Base-by-base conservation (phyloP, 2,329 filamentous ascomycete species). In the Apiospora pterosperma region DNA sequence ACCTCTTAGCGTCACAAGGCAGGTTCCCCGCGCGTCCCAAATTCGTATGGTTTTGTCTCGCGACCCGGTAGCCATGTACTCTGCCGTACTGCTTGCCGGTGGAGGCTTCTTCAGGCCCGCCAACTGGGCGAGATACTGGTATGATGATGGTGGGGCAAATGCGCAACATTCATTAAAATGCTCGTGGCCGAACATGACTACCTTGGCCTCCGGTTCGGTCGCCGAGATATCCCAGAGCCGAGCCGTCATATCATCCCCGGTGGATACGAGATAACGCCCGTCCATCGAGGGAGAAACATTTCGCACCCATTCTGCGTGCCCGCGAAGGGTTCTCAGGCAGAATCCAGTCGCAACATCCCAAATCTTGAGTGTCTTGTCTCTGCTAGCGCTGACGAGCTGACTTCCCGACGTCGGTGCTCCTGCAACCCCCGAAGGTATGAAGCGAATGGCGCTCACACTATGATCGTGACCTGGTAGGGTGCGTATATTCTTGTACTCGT, bases 291-390 rank as follows among this genome's bases (percentile, higher is more conserved):
- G 92, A 21, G 85, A 87, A 10, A 97, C 91, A 69, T 95, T 92
- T 65, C 94, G 89, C n/a, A 98, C 92, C 94, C 95, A 97, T 70
- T 92, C 93, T 3, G 84, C 85, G 72, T 97, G 94, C 1, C 94
- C 93, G 36, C 88, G 85, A 67, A 97, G 84, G n/a, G 94, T 97
- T 77, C 92, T 93, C 52, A 97, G 85, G 74, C 93, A 97, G 76
- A 94, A 97, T 6, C 95, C 94, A 0, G 93, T 97, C 34, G 91
- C 93, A 31, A 95, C 91, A 73, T 97, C 93, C 94, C 95, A 97
- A 76, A 97, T 91, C 64, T 91, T 86, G 62, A 98, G 81, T 2
- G 92, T 92, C 76, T 91, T 91, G 77, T 97, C 94, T 75, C 94
- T 85, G 70, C 91, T 95, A 7, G 93, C 93, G 65, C 90, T 94